Base-by-base conservation (phyloP, 805 yeast genomes). In the Myxozyma lipomycoides region DNA sequence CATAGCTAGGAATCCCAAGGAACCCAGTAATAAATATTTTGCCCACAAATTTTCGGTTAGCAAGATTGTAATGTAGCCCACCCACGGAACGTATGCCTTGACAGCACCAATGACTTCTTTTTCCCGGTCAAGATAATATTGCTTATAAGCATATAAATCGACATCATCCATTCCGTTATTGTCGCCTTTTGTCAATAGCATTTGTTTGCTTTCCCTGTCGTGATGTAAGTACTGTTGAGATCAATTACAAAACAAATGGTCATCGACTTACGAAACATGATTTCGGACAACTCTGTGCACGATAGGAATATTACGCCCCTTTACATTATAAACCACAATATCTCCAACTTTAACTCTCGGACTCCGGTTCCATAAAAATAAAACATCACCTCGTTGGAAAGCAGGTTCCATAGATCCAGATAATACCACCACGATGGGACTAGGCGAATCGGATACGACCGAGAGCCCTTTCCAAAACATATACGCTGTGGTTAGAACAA, bases 341-440 rank as follows among this genome's bases (percentile, higher is more conserved):
- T 93, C 98, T 21, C 98, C 98, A 0, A 90, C 93, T 41, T 78
- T 72, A 19, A 82, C 80, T 26, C 68, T 66, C 19, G 70, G 63
- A 49, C 84, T 81, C 59, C 97, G 76, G 69, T 93, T 93, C 95
- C 96, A 90, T 49, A 93, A 73, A 62, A 93, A 83, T 55, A 93
- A 71, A 17, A 93, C 83, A 66, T 93, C 98, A 45, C 98, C 98
- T 70, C 98, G 79, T 70, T 93, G 97, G 76, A 93, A 93, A 1
- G 98, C 98, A 1, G 98, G 98, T 67, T 93, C 98, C 98, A 93
- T 93, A 1, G 98, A 91, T 4, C 98, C 98, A 1, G 98, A 89
- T 43, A 93, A 78, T 7, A 93, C 98, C 25, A 93, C 98, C 19
- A 93, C 98, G 22, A 93, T 81, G 19, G 98, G 98, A 1, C 97